Evolutionary conservation across 2,329 filamentous ascomycete genomes (phyloP).

Genomic region (Curvularia hawaiiensis): DNA sequence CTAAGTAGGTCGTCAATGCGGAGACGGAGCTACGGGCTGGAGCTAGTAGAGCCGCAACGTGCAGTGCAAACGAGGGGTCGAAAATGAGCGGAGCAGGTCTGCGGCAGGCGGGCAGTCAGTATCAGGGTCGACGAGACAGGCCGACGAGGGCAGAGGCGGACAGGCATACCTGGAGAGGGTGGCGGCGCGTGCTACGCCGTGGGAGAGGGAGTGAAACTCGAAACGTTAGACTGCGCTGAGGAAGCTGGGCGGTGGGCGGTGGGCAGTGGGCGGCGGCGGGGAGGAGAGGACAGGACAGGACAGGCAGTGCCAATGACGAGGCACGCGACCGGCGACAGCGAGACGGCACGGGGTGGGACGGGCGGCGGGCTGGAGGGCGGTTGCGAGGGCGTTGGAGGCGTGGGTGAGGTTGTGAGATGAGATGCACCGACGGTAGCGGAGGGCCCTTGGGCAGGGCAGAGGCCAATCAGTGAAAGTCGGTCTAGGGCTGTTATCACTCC

Average conservation of each 20-base stretch:
- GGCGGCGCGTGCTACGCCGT: conserved; percentile 44
- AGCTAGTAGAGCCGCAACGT: conserved; percentile 24
- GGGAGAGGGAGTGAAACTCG: conserved; percentile 42
- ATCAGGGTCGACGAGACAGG: conserved; percentile 16
- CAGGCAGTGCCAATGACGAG: conserved; percentile 13
- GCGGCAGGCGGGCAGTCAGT: conserved; percentile 35
- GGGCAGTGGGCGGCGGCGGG: conserved; percentile 31
- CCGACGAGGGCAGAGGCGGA: conserved; percentile 21
- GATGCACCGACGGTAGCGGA: conserved; percentile 14
- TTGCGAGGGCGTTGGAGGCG: conserved; percentile 8
- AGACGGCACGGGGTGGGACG: conserved; percentile 30
- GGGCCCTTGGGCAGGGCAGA: conserved; percentile 17
- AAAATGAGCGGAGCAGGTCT: conserved; percentile 39
- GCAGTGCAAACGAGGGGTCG: conserved; percentile 46
- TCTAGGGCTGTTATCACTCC: conserved; percentile 21
- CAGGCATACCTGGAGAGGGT: conserved; percentile 39
- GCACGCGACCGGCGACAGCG: conserved; percentile 25
- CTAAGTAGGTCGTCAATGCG: conserved; percentile 22
- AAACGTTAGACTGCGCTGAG: conserved; percentile 41
- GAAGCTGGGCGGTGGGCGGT: conserved; percentile 30
- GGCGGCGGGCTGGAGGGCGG: conserved; percentile 22
- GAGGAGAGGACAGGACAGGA: conserved; percentile 15
- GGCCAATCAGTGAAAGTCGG: conserved; percentile 17
- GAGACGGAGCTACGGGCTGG: conserved; percentile 27
- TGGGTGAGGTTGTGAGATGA: conserved; percentile 27